Conservation (phyloP, 225 moss, liverwort and hornwort species). For the Straminergon stramineum region DNA sequence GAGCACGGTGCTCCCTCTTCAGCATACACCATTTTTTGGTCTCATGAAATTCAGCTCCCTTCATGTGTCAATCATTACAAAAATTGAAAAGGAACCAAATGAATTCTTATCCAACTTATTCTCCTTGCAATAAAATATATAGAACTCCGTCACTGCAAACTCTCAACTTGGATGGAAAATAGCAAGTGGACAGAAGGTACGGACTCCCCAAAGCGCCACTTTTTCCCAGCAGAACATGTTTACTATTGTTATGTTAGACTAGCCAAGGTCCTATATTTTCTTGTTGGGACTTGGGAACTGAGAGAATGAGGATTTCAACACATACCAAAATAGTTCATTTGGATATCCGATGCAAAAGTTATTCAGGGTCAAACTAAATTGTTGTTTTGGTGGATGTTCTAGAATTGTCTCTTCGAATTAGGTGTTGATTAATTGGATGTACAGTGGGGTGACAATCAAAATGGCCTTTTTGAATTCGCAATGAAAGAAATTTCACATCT, state of each 20-base stretch:
- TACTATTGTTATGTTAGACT: no score
- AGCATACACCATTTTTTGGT: background rate
- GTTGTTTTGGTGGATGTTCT: background rate
- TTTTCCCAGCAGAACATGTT: no score
- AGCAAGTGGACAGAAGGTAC: background rate
- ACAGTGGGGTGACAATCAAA: no score
- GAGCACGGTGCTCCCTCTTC: background rate
- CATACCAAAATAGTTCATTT: background rate
- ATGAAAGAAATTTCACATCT: no score
- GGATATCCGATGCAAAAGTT: background rate
- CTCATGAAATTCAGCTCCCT: background rate
- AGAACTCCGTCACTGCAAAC: background rate
- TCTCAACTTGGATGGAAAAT: background rate
- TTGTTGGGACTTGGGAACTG: background rate
- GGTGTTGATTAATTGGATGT: background rate
- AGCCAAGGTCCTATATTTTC: background rate
- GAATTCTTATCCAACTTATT: background rate
- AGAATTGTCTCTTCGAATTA: background rate
- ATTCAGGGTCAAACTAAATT: background rate
- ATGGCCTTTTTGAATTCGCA: no score
- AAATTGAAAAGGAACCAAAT: background rate
- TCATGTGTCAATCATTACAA: background rate
- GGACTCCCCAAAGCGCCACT: no score
- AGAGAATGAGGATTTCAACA: no score
- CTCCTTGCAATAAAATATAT: background rate